Evolutionary conservation across 495 filamentous ascomycete genomes (phyloP).

Genomic region (Lasiosphaeria ovina): DNA sequence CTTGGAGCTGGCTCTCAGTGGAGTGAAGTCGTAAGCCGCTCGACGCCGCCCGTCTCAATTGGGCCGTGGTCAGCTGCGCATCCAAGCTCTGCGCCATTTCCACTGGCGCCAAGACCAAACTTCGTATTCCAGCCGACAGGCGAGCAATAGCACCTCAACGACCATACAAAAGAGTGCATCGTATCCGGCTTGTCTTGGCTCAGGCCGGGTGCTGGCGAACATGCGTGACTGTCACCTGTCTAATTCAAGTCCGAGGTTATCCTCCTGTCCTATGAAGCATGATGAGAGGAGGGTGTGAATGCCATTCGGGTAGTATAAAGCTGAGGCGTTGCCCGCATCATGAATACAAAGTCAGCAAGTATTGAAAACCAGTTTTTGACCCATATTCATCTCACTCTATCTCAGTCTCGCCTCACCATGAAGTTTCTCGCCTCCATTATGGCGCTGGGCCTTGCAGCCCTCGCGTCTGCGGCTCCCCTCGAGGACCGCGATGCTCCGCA

Average conservation of each 20-base stretch:
- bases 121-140: conserved; percentile 1
- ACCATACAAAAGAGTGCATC: not conserved
- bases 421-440: conserved; percentile 18
- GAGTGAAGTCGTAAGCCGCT: no score
- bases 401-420: conserved; percentile 12
- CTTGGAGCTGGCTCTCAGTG: no score
- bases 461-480: conserved; percentile 16
- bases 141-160: not conserved
- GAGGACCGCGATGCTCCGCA: conserved; percentile 23
- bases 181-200: not conserved
- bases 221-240: not conserved
- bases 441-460: conserved; percentile 17
- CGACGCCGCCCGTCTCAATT: no score
- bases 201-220: not conserved
- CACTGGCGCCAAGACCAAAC: not conserved
- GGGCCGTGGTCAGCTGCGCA: no score
- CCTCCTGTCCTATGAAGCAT: not conserved
- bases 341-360: no score
- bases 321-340: no score
- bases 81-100: no score
- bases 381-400: not conserved
- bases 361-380: not conserved
- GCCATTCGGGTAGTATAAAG: no score
- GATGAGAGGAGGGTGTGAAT: no score
- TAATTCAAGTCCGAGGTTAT: not conserved